These are phyloP conservation scores for Leccinum subgranulosum DNA, from an alignment of 768 basidiomycete genomes.

Conservation along the genomic window DNA sequence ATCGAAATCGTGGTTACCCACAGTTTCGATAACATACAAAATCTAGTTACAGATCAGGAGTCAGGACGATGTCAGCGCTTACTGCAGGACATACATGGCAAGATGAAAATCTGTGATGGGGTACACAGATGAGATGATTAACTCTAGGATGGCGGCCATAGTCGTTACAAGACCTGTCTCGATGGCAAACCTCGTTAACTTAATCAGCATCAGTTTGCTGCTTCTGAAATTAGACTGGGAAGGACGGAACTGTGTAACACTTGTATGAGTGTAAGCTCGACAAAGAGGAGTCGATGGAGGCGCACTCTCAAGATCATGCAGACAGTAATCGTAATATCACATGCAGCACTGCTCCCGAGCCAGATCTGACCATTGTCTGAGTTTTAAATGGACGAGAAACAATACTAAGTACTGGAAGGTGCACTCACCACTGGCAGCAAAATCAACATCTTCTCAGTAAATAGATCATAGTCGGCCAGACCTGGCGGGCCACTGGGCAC, in stretches of 20 bases:
- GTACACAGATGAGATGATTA: conserved; percentile 1
- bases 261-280: neutral
- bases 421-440: neutral
- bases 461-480: no score
- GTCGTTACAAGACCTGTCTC: conserved; percentile 26
- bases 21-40: neutral
- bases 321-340: neutral
- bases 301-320: neutral
- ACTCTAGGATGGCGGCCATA: conserved; percentile 14
- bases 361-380: neutral
- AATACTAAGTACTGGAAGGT: neutral
- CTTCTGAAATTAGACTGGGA: conserved; percentile 4
- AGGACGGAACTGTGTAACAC: conserved; percentile 9
- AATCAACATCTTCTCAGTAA: no score
- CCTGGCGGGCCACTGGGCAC: no score
- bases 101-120: conserved; percentile 5
- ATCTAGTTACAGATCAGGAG: no score
- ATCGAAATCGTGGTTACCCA: neutral
- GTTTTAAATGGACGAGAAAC: neutral
- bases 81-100: conserved; percentile 14
- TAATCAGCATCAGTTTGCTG: conserved; percentile 1
- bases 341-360: neutral
- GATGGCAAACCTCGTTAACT: conserved; percentile 20
- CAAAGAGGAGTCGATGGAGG: neutral
- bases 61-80: neutral